Base-by-base conservation (phyloP, 1,284 basidiomycete species). In the Cryptococcus sp. region DNA sequence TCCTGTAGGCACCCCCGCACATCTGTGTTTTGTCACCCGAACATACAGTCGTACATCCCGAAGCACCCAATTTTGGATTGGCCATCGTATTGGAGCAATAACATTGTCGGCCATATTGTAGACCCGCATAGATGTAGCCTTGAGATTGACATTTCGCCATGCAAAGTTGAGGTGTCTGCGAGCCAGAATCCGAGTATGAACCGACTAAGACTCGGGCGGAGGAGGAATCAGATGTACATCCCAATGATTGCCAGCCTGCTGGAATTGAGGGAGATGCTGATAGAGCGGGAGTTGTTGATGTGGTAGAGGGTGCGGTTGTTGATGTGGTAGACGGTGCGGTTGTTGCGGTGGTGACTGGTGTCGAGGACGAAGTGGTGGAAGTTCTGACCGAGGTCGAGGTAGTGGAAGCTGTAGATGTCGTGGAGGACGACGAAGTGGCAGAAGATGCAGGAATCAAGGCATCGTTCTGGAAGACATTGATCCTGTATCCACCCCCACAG, bases 101-200 rank as follows among this genome's bases (percentile, higher is more conserved):
- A 45, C 51, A 52, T 45, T 54, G 44, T 21, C 19, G n/a, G n/a
- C 54, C 50, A 25, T 31, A 47, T 44, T 56, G 50, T 10, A 60
- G 36, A 24, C 54, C 55, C 28, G 55, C 59, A 25, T 54, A 52
- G 11, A 40, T 50, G 52, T 51, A 62, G n/a, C 54, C 55, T 45
- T 52, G 5, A 4, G 36, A 39, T 39, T 39, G 36, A 39, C 36
- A 39, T 4, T 7, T n/a, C 16, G 36, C 36, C 7, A 39, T 16
- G 16, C 36, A 39, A 16, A 19, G 18, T 39, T 16, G 16, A 4
- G 36, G 36, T 4, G 36, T n/a, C 14, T 39, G 36, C 4, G 7
- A 7, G 36, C 7, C 14, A 4, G 36, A 39, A 7, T 39, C 36
- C 14, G 14, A 7, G 36, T 39, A 39, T 39, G 36, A 39, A 14